Percentiles rank a stretch among this genome's conserved stretches.
These are phyloP conservation scores for Wickerhamiella alocasiicola DNA, from an alignment of 805 yeast genomes.

Conservation along the genomic window DNA sequence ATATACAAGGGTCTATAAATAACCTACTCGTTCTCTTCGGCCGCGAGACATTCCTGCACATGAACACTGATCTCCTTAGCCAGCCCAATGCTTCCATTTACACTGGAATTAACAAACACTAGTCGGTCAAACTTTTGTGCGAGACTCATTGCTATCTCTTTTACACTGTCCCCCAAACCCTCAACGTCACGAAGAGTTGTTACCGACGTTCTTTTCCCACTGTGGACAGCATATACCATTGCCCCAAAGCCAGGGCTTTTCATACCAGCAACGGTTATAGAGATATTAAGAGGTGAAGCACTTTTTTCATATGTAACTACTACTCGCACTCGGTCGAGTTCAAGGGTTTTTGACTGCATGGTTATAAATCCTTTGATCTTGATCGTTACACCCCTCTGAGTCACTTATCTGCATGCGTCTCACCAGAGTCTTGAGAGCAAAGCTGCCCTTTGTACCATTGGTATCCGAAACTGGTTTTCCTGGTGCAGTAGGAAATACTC, in stretches of 20 bases:
- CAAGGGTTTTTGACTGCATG: conserved; percentile 5
- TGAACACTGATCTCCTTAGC: background rate
- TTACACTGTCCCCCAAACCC: conserved; percentile 16
- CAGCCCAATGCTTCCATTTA: conserved; percentile 2
- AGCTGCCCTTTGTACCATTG: conserved; percentile 47
- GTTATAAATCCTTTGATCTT: too few relatives aligned
- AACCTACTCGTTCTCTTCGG: background rate
- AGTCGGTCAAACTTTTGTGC: conserved; percentile 17
- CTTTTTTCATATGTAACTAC: conserved; percentile 3
- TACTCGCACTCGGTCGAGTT: background rate
- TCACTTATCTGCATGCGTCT: conserved; percentile 11
- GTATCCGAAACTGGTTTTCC: conserved; percentile 56
- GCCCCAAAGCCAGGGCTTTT: conserved; percentile 16
- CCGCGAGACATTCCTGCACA: background rate
- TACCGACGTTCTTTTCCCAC: conserved; percentile 8
- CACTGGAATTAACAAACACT: conserved; percentile 18
- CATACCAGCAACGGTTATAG: conserved; percentile 10
- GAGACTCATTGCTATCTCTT: conserved; percentile 15
- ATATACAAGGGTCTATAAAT: too few relatives aligned
- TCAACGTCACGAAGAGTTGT: conserved; percentile 14
- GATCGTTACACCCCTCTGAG: background rate
- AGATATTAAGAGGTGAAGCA: conserved; percentile 16
- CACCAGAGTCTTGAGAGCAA: background rate
- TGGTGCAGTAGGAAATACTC: conserved; percentile 90
- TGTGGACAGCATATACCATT: conserved; percentile 20